Base-by-base conservation (phyloP, 495 filamentous ascomycete genomes). In the Penicillium flavigenum region DNA sequence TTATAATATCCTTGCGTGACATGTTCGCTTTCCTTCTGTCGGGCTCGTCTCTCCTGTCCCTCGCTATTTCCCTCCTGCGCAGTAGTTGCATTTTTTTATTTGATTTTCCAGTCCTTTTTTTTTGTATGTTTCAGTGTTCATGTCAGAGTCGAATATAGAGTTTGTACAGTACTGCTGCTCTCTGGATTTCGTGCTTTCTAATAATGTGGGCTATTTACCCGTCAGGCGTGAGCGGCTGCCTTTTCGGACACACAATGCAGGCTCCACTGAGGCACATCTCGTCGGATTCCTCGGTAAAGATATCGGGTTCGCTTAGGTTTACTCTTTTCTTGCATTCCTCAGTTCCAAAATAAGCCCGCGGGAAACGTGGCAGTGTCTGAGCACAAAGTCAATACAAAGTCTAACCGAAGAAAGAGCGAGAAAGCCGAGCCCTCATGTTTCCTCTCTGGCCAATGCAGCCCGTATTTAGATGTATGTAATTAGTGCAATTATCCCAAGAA, bases 351-450 rank as follows among this genome's bases (percentile, higher is more conserved):
- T 51, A 51, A 44, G 19, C 27, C 41, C 51, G 24, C 34, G 54
- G 44, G 36, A 44, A 61, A 61, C 59, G 59, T 62, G 59, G 59
- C 52, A 56, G 46, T 45, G 59, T 56, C 51, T 19, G 57, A 45
- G 56, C 48, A 17, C 43, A n/a, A 26, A 26, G 42, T 36, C 20
- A 46, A 39, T 26, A n/a, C 38, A 42, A 11, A 29, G 17, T 47
- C 43, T 46, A 22, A 16, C 17, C 41, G n/a, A 34, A 31, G 24
- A 5, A 41, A n/a, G 7, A 51, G 34, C 20, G 16, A 41, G 20
- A 42, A 16, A 24, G 19, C 14, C 11, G 7, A 24, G 19, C 14
- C 9, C 7, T 17, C 3, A 10, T 11, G 17, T 20, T 49, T 14
- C 12, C 12, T 27, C 22, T 17, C 27, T n/a, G 12, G 31, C 4